Conservation (phyloP, 495 filamentous ascomycete genomes). For the Xylaria curta region DNA sequence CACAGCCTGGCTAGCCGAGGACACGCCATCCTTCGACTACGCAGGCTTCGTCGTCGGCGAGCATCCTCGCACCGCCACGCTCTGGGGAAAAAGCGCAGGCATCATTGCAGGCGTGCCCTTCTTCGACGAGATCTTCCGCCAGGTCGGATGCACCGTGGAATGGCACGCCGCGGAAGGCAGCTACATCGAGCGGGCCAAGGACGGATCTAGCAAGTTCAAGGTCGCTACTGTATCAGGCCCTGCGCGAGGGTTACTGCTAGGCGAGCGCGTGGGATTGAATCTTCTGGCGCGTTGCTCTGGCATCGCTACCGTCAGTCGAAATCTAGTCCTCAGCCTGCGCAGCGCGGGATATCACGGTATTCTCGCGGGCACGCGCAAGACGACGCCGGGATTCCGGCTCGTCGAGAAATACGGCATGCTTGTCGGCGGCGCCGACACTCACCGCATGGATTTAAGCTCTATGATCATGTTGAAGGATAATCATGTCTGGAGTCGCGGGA, state of each 20-base stretch:
- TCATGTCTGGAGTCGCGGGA: conserved; percentile 87
- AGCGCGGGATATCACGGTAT: conserved; percentile 75
- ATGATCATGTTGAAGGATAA: conserved; percentile 99
- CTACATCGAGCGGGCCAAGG: conserved; percentile 54
- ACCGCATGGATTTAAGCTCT: conserved; percentile 86
- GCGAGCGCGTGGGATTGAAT: conserved; percentile 92
- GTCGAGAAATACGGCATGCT: conserved; percentile 99
- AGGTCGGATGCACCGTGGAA: conserved; percentile 86
- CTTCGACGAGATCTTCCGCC: conserved; percentile 90
- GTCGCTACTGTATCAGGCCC: conserved; percentile 87
- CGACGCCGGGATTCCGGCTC: conserved; percentile 91
- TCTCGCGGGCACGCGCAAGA: conserved; percentile 96
- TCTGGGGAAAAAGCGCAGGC: conserved; percentile 88
- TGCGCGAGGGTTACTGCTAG: conserved; percentile 83
- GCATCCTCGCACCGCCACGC: conserved; percentile 72
- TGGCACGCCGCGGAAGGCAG: conserved; percentile 86
- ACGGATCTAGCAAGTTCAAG: conserved; percentile 59
- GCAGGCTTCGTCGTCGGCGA: conserved; percentile 96
- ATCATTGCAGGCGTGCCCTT: conserved; percentile 93
- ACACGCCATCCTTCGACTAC: conserved; percentile 95
- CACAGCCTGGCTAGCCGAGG: conserved; percentile 87
- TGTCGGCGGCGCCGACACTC: conserved; percentile 87
- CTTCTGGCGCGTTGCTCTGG: conserved; percentile 90
- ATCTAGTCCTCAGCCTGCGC: conserved; percentile 57
- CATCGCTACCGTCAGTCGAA: conserved; percentile 74